phyloP scores from a whole-genome alignment of 768 basidiomycete species.

The Nidularia sp. region DNA sequence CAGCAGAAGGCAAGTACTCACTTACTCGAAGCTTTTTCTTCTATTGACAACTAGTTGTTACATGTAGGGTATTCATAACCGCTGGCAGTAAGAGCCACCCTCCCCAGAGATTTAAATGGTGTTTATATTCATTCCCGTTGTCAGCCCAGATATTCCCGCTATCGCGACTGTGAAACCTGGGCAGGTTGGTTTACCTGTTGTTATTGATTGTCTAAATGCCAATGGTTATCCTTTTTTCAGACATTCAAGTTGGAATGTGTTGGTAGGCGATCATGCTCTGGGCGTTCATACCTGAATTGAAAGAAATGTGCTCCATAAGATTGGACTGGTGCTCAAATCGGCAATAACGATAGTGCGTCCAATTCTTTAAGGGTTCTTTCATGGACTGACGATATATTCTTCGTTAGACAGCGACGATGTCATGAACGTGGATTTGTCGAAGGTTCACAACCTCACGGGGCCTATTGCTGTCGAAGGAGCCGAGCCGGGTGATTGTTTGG shows the following conservation, averaged over 20 bases:
- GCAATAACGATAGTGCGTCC: slow-evolving; percentile 64
- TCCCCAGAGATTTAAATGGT: not conserved
- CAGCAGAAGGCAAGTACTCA: slow-evolving; percentile 50
- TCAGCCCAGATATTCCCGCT: slow-evolving; percentile 62
- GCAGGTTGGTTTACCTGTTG: slow-evolving; percentile 27
- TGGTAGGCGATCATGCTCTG: slow-evolving; percentile 30
- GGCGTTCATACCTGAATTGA: not conserved
- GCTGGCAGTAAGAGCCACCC: slow-evolving; percentile 59
- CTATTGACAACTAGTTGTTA: not conserved
- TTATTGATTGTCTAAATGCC: not conserved
- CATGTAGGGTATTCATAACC: slow-evolving; percentile 59
- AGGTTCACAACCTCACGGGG: slow-evolving; percentile 73
- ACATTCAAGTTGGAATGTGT: slow-evolving; percentile 71
- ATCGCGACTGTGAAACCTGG: slow-evolving; percentile 60
- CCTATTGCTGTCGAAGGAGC: slow-evolving; percentile 74
- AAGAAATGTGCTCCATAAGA: slow-evolving; percentile 31
- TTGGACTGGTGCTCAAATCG: slow-evolving; percentile 79
- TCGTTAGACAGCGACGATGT: slow-evolving; percentile 60
- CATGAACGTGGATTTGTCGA: slow-evolving; percentile 57
- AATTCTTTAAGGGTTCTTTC: not conserved
- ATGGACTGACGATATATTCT: not conserved
- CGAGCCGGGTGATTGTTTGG: slow-evolving; percentile 75
- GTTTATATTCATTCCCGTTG: not conserved
- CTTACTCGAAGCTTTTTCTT: not conserved
- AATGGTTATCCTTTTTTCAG: slow-evolving; percentile 18